phyloP scores from a whole-genome alignment of 495 filamentous ascomycete species.

The Lasiosphaeriaceae sp. region DNA sequence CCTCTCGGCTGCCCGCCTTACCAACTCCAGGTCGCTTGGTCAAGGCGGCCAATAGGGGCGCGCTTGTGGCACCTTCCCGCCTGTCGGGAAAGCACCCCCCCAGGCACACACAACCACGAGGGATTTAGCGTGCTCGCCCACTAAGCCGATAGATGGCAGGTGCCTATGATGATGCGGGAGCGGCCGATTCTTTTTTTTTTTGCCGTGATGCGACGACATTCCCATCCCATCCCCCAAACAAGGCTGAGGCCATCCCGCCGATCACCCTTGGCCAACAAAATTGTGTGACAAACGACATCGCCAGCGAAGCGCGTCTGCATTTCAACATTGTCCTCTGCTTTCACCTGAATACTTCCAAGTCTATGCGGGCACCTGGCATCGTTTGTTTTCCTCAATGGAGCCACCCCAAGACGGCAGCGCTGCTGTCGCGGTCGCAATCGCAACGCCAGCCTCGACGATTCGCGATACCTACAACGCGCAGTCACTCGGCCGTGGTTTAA shows the following conservation, averaged over 20 bases:
- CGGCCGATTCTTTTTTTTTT: not conserved
- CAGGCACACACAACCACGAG: not conserved
- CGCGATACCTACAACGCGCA: slow-evolving; percentile 40
- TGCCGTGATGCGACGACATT: not conserved
- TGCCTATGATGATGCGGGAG: slow-evolving; percentile 5
- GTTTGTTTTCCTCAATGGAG: not conserved
- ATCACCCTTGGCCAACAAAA: not conserved
- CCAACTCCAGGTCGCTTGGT: not conserved
- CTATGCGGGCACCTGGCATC: not conserved
- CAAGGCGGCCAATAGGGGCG: slow-evolving; percentile 1
- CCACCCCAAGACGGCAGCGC: slow-evolving; percentile 2
- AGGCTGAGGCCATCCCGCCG: not conserved
- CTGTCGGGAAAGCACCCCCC: not conserved
- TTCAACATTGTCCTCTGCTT: not conserved
- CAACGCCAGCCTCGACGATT: slow-evolving; percentile 6
- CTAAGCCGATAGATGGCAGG: not conserved
- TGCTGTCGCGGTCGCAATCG: slow-evolving; percentile 11
- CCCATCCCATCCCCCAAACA: not conserved
- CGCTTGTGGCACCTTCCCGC: not conserved
- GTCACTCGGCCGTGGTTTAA: slow-evolving; percentile 40
- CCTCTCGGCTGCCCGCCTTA: not conserved
- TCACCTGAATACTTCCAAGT: not conserved
- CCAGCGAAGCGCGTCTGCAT: not conserved
- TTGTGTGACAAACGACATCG: not conserved
- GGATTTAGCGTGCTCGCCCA: slow-evolving; percentile 6